These are phyloP conservation scores for Micractinium conductrix DNA, from an alignment of 139 green algal genomes.

Conservation along the genomic window DNA sequence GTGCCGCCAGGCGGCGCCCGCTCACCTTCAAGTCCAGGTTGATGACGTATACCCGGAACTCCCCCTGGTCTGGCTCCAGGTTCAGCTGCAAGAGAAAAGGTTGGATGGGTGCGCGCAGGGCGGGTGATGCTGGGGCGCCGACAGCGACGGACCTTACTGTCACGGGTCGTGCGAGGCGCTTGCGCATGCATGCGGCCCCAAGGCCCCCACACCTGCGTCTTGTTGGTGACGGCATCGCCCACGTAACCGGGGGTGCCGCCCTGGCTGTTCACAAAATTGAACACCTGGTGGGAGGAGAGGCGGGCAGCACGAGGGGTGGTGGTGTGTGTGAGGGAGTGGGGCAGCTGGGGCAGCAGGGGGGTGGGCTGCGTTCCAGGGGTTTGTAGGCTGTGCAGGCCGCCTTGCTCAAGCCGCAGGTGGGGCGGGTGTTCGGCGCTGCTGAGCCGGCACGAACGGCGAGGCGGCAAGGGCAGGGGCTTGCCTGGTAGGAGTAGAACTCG, in stretches of 20 bases:
- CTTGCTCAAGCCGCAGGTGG: no score
- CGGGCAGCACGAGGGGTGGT: background rate
- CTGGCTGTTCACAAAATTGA: conserved; percentile 29
- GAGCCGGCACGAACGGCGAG: no score
- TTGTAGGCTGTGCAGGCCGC: no score
- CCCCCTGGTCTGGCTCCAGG: conserved; percentile 18
- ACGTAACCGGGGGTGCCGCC: conserved; percentile 27
- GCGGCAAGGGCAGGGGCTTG: background rate
- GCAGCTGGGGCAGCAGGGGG: no score
- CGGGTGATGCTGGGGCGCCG: no score
- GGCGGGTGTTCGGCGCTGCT: no score
- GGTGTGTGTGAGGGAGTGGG: background rate
- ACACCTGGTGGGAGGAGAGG: conserved; percentile 39
- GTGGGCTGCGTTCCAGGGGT: no score
- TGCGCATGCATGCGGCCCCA: background rate
- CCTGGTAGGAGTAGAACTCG: conserved; percentile 50
- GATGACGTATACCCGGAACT: conserved; percentile 27
- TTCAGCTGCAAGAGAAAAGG: conserved; percentile 4
- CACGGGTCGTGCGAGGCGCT: no score
- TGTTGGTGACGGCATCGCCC: conserved; percentile 33
- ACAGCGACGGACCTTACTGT: no score
- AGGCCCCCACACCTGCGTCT: background rate
- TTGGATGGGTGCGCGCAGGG: background rate
- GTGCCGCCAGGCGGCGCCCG: no score
- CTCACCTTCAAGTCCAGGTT: conserved; percentile 18